A percentile compares a stretch with the other conserved stretches of the same genome.
Evolutionary conservation across 495 filamentous ascomycete genomes (phyloP).

Genomic region (Talaromyces proteolyticus): DNA sequence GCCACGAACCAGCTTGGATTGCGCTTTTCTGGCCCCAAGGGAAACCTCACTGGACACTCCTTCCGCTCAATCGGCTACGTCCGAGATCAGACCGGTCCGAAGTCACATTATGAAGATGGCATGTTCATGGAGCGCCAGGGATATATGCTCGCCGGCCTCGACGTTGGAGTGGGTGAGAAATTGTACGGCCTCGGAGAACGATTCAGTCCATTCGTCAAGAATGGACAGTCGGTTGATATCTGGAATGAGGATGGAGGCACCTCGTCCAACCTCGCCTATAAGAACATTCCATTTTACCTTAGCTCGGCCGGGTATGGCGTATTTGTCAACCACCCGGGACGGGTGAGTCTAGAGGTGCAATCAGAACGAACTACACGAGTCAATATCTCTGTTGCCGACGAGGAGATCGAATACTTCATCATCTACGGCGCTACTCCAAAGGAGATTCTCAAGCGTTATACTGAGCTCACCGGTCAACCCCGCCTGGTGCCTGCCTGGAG

Average conservation of each 20-base stretch:
- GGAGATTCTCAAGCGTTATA: slow-evolving; percentile 59
- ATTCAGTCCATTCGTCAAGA: slow-evolving; percentile 65
- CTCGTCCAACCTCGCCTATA: slow-evolving; percentile 64
- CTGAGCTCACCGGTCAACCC: slow-evolving; percentile 53
- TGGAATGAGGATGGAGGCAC: slow-evolving; percentile 73
- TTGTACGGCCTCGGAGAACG: slow-evolving; percentile 67
- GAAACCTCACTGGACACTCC: slow-evolving; percentile 52
- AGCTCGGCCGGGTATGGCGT: slow-evolving; percentile 64
- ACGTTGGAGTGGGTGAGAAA: slow-evolving; percentile 59
- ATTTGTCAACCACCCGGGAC: slow-evolving; percentile 57
- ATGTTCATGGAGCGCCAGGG: slow-evolving; percentile 50
- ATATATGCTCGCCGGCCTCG: slow-evolving; percentile 57
- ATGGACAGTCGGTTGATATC: slow-evolving; percentile 59
- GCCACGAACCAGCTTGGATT: slow-evolving; percentile 51
- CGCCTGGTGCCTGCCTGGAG: slow-evolving; percentile 60
- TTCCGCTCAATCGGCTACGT: slow-evolving; percentile 54
- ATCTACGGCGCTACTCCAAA: slow-evolving; percentile 66
- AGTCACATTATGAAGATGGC: slow-evolving; percentile 43
- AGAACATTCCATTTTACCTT: slow-evolving; percentile 68
- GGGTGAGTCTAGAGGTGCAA: slow-evolving; percentile 59
- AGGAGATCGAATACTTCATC: slow-evolving; percentile 55
- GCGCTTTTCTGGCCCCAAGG: slow-evolving; percentile 43
- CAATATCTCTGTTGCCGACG: slow-evolving; percentile 56
- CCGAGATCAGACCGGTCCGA: slow-evolving; percentile 44
- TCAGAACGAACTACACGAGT: slow-evolving; percentile 61